phyloP scores from a whole-genome alignment of 352 stramenopile genomes.

The Pythium aquatile region DNA sequence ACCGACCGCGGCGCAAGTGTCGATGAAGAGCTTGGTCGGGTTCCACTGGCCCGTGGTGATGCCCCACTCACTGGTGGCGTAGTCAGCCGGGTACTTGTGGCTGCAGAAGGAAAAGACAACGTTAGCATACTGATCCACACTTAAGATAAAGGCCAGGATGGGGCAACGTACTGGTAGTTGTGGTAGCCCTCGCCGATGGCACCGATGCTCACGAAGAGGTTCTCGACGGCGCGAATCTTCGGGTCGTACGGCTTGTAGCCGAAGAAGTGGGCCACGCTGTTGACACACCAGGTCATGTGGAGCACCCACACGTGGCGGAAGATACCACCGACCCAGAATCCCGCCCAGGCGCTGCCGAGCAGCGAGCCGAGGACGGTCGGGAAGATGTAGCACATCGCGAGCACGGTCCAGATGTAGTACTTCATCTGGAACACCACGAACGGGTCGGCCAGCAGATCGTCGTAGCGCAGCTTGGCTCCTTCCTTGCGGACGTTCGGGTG shows the following conservation, averaged over 20 bases:
- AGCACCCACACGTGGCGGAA: slow-evolving; percentile 96
- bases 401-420: slow-evolving; percentile 83
- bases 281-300: slow-evolving; percentile 99
- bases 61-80: slow-evolving; percentile 97
- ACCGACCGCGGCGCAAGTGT: slow-evolving; percentile 90
- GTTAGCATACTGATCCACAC: neutral
- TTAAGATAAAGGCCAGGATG: neutral
- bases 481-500: slow-evolving; percentile 90
- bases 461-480: slow-evolving; percentile 94
- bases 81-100: slow-evolving; percentile 99
- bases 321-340: slow-evolving; percentile 95
- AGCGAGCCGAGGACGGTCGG: slow-evolving; percentile 89
- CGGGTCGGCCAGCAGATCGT: slow-evolving; percentile 92
- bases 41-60: slow-evolving; percentile 96
- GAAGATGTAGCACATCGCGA: slow-evolving; percentile 97
- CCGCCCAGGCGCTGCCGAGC: slow-evolving; percentile 92
- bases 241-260: slow-evolving; percentile 98
- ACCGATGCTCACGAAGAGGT: slow-evolving; percentile 94
- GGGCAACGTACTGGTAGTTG: slow-evolving; percentile 93
- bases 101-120: slow-evolving; percentile 28
- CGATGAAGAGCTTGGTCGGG: slow-evolving; percentile 98
- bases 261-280: slow-evolving; percentile 98
- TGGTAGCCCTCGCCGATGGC: slow-evolving; percentile 98
- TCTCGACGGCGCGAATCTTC: slow-evolving; percentile 94
- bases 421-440: slow-evolving; percentile 97